Percentiles rank a stretch among this genome's conserved stretches.
Evolutionary conservation across 148 eudicot genomes (phyloP).

Genomic region (Vaccinium corymbosum): DNA sequence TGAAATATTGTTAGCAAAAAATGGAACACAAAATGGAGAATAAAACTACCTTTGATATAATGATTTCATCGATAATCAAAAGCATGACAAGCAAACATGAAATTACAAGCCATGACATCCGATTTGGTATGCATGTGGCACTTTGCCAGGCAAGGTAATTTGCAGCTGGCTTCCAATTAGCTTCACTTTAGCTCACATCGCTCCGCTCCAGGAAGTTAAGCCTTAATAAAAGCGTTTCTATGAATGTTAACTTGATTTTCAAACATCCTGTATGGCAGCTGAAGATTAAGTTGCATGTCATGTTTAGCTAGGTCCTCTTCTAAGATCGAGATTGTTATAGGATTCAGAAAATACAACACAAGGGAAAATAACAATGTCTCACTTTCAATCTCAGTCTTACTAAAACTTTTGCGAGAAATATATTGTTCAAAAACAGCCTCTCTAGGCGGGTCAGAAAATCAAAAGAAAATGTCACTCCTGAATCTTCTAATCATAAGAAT

Average conservation of each 20-base stretch:
- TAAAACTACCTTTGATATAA: constrained; percentile 16
- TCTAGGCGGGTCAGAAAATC: background rate
- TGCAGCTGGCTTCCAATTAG: background rate
- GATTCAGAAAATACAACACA: background rate
- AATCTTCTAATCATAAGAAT: background rate
- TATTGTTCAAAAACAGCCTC: background rate
- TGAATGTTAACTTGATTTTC: background rate
- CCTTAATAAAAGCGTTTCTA: background rate
- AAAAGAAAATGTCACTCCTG: background rate
- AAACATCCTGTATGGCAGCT: background rate
- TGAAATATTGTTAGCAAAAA: constrained; percentile 25
- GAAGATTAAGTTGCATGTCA: background rate
- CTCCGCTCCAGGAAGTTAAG: background rate
- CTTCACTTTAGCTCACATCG: background rate
- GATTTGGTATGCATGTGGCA: background rate
- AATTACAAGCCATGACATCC: background rate
- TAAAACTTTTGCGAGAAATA: background rate
- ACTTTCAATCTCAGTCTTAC: background rate
- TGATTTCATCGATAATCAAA: background rate
- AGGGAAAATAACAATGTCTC: background rate
- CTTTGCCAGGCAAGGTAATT: background rate
- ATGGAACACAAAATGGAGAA: constrained; percentile 20
- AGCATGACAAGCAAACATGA: background rate
- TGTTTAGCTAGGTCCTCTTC: background rate
- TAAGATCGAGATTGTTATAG: background rate